Conservation (phyloP, 2,329 filamentous ascomycete species). For the Lanzia echinophila region DNA sequence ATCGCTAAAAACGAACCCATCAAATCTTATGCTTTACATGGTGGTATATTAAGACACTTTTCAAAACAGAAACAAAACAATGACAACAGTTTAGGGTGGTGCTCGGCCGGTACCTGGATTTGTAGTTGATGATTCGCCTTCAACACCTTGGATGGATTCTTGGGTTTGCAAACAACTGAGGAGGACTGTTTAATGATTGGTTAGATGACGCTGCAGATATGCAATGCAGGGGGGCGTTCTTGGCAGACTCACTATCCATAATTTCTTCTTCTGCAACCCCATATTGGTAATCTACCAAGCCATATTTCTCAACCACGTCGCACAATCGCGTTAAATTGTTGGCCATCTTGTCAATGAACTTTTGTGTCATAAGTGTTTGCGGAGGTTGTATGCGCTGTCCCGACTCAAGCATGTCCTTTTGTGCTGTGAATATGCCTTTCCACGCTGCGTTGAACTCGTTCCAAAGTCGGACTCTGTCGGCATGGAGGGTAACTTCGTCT, state of each 20-base stretch:
- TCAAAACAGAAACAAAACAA: background rate
- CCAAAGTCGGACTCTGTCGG: constrained; percentile 79
- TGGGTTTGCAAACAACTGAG: constrained; percentile 47
- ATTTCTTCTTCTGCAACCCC: constrained; percentile 95
- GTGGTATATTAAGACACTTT: background rate
- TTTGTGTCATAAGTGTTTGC: constrained; percentile 59
- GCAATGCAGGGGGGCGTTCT: background rate
- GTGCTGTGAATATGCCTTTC: constrained; percentile 75
- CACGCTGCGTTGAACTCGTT: constrained; percentile 91
- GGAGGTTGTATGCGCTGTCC: constrained; percentile 30
- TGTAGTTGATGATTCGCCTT: constrained; percentile 7
- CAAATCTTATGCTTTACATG: constrained; percentile 8
- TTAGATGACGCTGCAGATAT: background rate
- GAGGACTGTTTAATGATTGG: constrained; percentile 36
- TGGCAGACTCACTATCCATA: constrained; percentile 35
- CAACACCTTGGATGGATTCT: constrained; percentile 32
- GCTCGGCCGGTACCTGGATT: constrained; percentile 18
- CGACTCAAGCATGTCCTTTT: constrained; percentile 62
- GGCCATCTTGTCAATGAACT: constrained; percentile 70
- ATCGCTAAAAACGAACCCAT: background rate
- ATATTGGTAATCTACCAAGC: constrained; percentile 96
- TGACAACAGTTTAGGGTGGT: constrained; percentile 18
- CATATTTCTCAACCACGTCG: constrained; percentile 80
- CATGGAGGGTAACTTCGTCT: constrained; percentile 71
- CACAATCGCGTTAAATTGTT: constrained; percentile 76